Conservation (phyloP, 352 stramenopile genomes). For the Peronospora destructor region DNA sequence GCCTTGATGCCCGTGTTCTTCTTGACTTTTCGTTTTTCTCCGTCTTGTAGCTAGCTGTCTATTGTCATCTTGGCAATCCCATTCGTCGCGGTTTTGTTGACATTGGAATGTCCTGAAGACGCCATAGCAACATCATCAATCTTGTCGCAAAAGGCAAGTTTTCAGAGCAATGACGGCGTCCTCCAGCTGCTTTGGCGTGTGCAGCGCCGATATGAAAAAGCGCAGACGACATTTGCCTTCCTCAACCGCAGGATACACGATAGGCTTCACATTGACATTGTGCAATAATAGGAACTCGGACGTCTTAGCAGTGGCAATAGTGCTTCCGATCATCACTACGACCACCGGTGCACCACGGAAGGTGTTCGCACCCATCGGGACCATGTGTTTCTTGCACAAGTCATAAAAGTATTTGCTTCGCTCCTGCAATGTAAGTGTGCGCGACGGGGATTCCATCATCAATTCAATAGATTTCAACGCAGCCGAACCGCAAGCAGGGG, state of each 20-base stretch:
- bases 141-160: conserved; percentile 26
- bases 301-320: conserved; percentile 68
- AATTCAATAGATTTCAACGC: conserved; percentile 65
- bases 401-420: conserved; percentile 72
- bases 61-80: conserved; percentile 5
- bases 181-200: conserved; percentile 64
- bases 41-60: background rate
- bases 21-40: conserved; percentile 22
- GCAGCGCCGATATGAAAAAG: conserved; percentile 81
- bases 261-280: conserved; percentile 76
- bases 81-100: conserved; percentile 3
- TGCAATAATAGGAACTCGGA: conserved; percentile 54
- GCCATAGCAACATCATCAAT: conserved; percentile 2
- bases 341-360: conserved; percentile 70
- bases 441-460: conserved; percentile 48
- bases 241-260: conserved; percentile 80
- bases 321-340: conserved; percentile 71
- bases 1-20: conserved; percentile 22
- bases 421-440: conserved; percentile 59
- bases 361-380: conserved; percentile 54
- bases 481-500: conserved; percentile 56
- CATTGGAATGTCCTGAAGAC: background rate
- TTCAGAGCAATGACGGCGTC: conserved; percentile 41
- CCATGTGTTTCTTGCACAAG: conserved; percentile 51
- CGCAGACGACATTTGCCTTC: conserved; percentile 77